Evolutionary conservation across 1,284 basidiomycete genomes (phyloP).

Genomic region (Trametes polyzona): DNA sequence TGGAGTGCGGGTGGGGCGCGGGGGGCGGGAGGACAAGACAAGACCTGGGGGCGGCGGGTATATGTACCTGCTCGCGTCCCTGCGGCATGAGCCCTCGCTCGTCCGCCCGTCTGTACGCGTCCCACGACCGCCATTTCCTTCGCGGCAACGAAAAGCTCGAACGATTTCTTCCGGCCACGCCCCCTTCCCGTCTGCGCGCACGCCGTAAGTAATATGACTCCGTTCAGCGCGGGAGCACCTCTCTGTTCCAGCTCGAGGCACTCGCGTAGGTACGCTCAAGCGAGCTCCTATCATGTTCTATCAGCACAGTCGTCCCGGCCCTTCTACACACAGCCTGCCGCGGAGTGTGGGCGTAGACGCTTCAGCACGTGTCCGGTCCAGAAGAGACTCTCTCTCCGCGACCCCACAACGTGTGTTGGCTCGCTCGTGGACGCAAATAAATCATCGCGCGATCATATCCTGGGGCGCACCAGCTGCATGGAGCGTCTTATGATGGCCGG

Average conservation of each 20-base stretch:
- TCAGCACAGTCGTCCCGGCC: not conserved
- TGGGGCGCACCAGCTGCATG: not conserved
- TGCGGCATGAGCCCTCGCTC: not conserved
- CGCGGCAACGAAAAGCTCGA: not conserved
- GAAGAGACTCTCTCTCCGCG: not conserved
- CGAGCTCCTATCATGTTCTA: conserved; percentile 10
- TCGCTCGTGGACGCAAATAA: not conserved
- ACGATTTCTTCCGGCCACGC: conserved; percentile 1
- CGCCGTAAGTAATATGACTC: conserved; percentile 3
- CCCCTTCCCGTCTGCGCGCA: not conserved
- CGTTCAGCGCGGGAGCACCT: not conserved
- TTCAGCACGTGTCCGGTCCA: conserved; percentile 1
- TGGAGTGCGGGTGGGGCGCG: not conserved
- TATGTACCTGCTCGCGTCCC: not conserved
- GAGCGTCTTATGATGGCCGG: not conserved
- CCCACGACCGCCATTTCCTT: conserved; percentile 1
- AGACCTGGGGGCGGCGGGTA: not conserved
- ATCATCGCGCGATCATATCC: not conserved
- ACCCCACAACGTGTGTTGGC: conserved; percentile 8
- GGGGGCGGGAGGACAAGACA: not conserved
- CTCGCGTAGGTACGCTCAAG: not conserved
- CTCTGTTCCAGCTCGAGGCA: not conserved
- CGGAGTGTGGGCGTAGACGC: conserved; percentile 1
- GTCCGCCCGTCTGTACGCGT: not conserved
- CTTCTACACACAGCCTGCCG: not conserved